Evolutionary conservation across 129 eudicot species (phyloP), one percentile per base, ranked within the genome.

Genomic region (Tanacetum coccineum): DNA sequence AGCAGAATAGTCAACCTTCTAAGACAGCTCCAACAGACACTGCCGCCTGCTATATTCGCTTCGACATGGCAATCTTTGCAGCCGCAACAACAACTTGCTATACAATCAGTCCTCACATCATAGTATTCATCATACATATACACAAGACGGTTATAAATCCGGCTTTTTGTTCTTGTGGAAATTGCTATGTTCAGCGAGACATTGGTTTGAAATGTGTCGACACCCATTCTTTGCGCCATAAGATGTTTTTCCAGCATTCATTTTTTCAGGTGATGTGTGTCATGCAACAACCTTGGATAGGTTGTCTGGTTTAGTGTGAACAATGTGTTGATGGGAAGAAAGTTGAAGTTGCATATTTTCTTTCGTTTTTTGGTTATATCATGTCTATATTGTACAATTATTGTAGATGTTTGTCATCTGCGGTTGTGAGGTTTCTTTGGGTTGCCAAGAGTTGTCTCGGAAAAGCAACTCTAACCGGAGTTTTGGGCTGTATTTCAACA

Each of bases 11-110:
- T 92, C 30, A 92, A 71, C 76, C 75, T 92, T 44, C 78, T 92
- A 75, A 92, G 88, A 81, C 98, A 88, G 69, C 94, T 92, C 68
- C 98, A 92, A 61, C 95, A 88, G 57, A 92, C 98, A 8, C 83
- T 92, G 42, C 98, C 98, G 51, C 84, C 96, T 49, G 81, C 88
- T 15, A 78, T 85, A 13, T 77, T 90, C 71, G 91, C 97, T 56
- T 87, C 91, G 28, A 87, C 89, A 57, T 85, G 89, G 91, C 81
- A 96, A 59, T 83, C 91, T 54, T 85, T 92, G 87, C 98, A 88
- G 78, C 98, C 98, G 13, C 98, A 92, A 71, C 96, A 92, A 71
- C 98, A 93, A 71, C 86, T 82, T 10, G 85, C 98, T 3, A 71
- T 93, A 80, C 98, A 93, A 69, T 86, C 98, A 4, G 84, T 84